Conservation (phyloP, 441 rosid genomes). For the Gossypium davidsonii region DNA sequence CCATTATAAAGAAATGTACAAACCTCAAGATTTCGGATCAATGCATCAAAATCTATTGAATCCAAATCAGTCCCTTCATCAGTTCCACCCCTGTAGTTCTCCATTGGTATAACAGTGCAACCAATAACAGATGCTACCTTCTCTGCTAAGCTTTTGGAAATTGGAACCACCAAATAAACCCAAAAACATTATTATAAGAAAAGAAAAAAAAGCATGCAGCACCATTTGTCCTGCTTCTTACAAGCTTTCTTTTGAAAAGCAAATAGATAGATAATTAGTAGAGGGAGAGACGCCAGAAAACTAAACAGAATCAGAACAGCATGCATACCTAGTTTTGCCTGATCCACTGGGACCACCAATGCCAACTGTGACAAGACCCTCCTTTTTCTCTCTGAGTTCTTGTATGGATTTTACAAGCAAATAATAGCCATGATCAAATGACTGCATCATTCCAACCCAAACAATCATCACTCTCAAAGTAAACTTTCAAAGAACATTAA, state of each 20-base stretch:
- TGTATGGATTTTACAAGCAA: slow-evolving; percentile 83
- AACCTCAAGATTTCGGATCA: slow-evolving; percentile 84
- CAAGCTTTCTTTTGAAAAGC: neutral
- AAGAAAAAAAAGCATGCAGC: slow-evolving; percentile 1
- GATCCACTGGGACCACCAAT: slow-evolving; percentile 98
- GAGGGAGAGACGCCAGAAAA: slow-evolving; percentile 4
- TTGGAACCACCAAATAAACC: slow-evolving; percentile 24
- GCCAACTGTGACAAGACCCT: slow-evolving; percentile 81
- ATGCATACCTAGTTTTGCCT: slow-evolving; percentile 78
- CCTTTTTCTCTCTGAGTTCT: slow-evolving; percentile 89
- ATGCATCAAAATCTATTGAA: slow-evolving; percentile 76
- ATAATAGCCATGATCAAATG: slow-evolving; percentile 88
- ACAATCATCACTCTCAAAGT: slow-evolving; percentile 8
- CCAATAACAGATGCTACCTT: slow-evolving; percentile 96
- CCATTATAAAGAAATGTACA: slow-evolving; percentile 13
- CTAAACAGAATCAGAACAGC: slow-evolving; percentile 8
- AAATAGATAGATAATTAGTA: neutral
- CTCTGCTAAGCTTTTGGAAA: slow-evolving; percentile 77
- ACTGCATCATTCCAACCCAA: slow-evolving; percentile 40
- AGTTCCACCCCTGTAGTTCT: slow-evolving; percentile 67
- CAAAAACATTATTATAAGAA: slow-evolving; percentile 15
- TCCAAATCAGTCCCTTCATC: slow-evolving; percentile 87
- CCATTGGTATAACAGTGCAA: slow-evolving; percentile 89
- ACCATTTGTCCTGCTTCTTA: neutral
- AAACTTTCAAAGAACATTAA: neutral